phyloP scores from a whole-genome alignment of 2,329 filamentous ascomycete species.

The Colletotrichum filicis region DNA sequence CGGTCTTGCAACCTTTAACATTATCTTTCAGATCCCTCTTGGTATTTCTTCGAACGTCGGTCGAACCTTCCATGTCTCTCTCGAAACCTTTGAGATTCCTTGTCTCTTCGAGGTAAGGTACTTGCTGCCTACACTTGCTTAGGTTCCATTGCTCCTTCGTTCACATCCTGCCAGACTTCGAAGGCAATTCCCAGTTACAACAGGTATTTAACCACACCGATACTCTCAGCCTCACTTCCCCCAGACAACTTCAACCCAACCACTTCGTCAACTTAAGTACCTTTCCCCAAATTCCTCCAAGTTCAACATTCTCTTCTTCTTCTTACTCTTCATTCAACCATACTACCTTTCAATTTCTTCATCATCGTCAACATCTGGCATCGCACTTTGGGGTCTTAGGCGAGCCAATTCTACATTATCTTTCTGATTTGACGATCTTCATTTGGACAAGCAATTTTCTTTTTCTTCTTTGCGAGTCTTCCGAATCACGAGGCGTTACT shows the following conservation, averaged over 20 bases:
- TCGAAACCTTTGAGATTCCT: background rate
- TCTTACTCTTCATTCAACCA: background rate
- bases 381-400: background rate
- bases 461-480: too few species aligned
- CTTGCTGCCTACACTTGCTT: too few species aligned
- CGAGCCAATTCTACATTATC: too few species aligned
- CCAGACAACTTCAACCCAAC: background rate
- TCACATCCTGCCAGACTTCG: background rate
- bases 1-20: background rate
- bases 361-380: background rate
- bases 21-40: background rate
- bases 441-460: too few species aligned
- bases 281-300: background rate
- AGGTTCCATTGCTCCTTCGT: background rate
- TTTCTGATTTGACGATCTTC: too few species aligned
- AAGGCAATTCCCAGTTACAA: background rate
- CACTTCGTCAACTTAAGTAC: background rate
- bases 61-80: background rate
- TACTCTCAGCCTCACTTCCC: background rate
- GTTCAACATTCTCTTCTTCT: background rate
- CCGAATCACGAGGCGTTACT: too few species aligned
- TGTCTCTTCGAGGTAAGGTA: background rate
- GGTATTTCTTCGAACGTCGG: background rate
- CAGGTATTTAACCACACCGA: background rate
- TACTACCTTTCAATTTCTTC: rapidly evolving